Conservation (phyloP, 1,284 basidiomycete species). For the Ceratobasidium sp. region DNA sequence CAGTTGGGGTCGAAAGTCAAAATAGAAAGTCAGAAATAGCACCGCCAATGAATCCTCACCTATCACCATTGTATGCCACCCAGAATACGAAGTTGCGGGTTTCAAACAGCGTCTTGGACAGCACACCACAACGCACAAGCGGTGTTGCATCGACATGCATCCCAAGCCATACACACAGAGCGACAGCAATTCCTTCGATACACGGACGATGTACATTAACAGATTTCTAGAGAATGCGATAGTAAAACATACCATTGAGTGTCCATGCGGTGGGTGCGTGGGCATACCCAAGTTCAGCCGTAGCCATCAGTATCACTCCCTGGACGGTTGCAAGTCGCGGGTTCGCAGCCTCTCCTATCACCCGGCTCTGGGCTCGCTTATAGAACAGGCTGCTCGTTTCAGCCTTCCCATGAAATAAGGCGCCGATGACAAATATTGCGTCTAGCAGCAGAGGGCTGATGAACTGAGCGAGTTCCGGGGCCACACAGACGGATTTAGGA, state of each 20-base stretch:
- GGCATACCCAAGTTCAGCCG: neutral
- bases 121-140: neutral
- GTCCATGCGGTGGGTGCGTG: constrained; percentile 6
- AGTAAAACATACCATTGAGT: neutral
- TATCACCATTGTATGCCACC: neutral
- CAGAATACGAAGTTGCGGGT: constrained; percentile 15
- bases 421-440: neutral
- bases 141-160: constrained; percentile 17
- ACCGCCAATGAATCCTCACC: neutral
- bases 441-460: constrained; percentile 10
- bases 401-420: neutral
- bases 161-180: constrained; percentile 4
- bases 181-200: neutral
- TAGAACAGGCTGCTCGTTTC: neutral
- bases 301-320: neutral
- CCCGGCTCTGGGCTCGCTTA: neutral
- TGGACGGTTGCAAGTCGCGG: constrained; percentile 8
- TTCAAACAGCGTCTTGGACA: constrained; percentile 15
- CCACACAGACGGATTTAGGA: neutral
- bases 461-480: neutral
- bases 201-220: neutral
- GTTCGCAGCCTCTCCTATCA: neutral
- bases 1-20: neutral
- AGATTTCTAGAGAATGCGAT: neutral
- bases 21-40: neutral